These are phyloP conservation scores for Amanita jacksonii DNA, from an alignment of 768 basidiomycete genomes.

Conservation along the genomic window DNA sequence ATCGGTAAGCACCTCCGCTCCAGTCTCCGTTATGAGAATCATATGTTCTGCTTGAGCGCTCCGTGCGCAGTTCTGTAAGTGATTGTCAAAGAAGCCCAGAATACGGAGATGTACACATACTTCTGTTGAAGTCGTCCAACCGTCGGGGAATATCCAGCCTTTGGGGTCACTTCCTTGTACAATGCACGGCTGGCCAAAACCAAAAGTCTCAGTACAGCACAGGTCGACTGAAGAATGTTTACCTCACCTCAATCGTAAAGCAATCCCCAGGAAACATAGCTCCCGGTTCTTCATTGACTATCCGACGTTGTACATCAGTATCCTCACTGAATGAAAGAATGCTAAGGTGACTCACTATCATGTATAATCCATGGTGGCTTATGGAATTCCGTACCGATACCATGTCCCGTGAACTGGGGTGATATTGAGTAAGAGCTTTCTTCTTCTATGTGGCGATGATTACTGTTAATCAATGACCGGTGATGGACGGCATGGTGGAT, in stretches of 20 bases:
- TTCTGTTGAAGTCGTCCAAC: slow-evolving; percentile 89
- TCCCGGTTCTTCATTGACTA: slow-evolving; percentile 79
- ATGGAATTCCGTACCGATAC: slow-evolving; percentile 79
- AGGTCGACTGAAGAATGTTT: neutral
- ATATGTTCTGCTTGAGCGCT: slow-evolving; percentile 86
- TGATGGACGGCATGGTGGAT: slow-evolving; percentile 49
- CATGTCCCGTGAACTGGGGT: slow-evolving; percentile 73
- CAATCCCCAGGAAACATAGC: slow-evolving; percentile 79
- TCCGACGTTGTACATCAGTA: neutral
- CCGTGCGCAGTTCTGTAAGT: slow-evolving; percentile 61
- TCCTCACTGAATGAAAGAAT: neutral
- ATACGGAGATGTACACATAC: slow-evolving; percentile 27
- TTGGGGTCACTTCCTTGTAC: slow-evolving; percentile 63
- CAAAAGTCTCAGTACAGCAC: neutral
- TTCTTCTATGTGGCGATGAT: neutral
- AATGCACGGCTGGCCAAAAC: slow-evolving; percentile 48
- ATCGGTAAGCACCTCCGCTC: slow-evolving; percentile 69
- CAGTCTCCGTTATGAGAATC: slow-evolving; percentile 71
- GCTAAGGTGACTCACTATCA: slow-evolving; percentile 38
- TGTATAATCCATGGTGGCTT: slow-evolving; percentile 78
- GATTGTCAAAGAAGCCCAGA: neutral
- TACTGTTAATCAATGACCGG: neutral
- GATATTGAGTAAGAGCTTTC: slow-evolving; percentile 48
- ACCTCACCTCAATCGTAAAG: slow-evolving; percentile 80
- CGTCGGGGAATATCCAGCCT: slow-evolving; percentile 80